A percentile compares a stretch with the other conserved stretches of the same genome.
Conservation (phyloP, 768 basidiomycete species). For the Tulasnella sp. region DNA sequence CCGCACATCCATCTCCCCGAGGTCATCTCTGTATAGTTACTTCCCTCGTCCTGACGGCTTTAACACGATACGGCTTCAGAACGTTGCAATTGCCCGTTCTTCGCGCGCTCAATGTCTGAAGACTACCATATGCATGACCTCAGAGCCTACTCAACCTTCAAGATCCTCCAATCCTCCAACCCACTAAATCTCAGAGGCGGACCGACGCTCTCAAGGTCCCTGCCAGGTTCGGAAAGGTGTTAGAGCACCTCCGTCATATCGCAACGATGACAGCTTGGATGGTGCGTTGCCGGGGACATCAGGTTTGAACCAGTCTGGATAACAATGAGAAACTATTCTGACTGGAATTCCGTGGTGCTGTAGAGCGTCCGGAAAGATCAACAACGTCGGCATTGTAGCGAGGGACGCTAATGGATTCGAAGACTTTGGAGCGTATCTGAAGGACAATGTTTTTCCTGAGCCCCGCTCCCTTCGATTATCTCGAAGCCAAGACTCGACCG, state of each 20-base stretch:
- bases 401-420: conserved; percentile 21
- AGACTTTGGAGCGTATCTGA: conserved; percentile 19
- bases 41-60: too few relatives aligned
- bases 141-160: too few relatives aligned
- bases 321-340: background rate
- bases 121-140: too few relatives aligned
- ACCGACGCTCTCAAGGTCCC: conserved; percentile 1
- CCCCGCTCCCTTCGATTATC: background rate
- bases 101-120: too few relatives aligned
- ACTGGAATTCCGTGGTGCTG: background rate
- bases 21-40: too few relatives aligned
- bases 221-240: background rate
- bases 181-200: background rate
- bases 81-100: too few relatives aligned
- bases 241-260: conserved; percentile 9
- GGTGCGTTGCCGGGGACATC: background rate
- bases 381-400: conserved; percentile 7
- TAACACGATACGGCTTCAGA: too few relatives aligned
- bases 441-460: conserved; percentile 13
- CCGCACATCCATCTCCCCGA: too few relatives aligned
- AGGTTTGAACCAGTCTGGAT: background rate
- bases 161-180: too few relatives aligned
- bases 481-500: conserved; percentile 3
- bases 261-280: conserved; percentile 13
- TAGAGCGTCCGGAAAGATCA: conserved; percentile 20